Conservation (phyloP, 2,329 filamentous ascomycete species). For the Plectosphaerella sp. region DNA sequence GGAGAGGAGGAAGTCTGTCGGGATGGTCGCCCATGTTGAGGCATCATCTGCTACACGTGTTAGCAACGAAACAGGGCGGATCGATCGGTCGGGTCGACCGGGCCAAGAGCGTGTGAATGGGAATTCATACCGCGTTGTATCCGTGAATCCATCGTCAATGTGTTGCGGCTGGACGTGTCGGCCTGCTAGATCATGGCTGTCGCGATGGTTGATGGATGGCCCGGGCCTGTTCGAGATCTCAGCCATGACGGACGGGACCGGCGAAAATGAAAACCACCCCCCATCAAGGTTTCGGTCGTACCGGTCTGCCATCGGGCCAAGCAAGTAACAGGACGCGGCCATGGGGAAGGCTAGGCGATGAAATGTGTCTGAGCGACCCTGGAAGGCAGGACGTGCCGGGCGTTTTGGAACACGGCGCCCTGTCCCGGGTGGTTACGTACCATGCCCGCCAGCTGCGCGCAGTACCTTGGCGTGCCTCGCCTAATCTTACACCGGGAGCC, state of each 20-base stretch:
- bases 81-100: too few species aligned
- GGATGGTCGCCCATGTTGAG: slow-evolving; percentile 40
- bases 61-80: too few species aligned
- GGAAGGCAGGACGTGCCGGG: not conserved
- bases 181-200: too few species aligned
- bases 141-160: too few species aligned
- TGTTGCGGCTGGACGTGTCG: too few species aligned
- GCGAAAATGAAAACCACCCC: not conserved
- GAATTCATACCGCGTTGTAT: too few species aligned
- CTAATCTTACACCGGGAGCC: not conserved
- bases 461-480: not conserved
- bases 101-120: too few species aligned
- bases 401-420: not conserved
- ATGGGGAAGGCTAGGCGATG: not conserved
- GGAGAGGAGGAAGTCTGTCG: slow-evolving; percentile 46
- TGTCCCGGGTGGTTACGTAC: not conserved
- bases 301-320: not conserved
- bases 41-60: too few species aligned
- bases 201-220: not conserved
- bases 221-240: not conserved
- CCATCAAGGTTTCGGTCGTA: not conserved
- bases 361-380: not conserved
- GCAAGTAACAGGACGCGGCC: not conserved
- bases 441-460: not conserved
- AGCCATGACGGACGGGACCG: not conserved